A percentile compares a stretch with the other conserved stretches of the same genome.
Evolutionary conservation across 768 basidiomycete species (phyloP).

Genomic region (Rhodotorula babjevae): DNA sequence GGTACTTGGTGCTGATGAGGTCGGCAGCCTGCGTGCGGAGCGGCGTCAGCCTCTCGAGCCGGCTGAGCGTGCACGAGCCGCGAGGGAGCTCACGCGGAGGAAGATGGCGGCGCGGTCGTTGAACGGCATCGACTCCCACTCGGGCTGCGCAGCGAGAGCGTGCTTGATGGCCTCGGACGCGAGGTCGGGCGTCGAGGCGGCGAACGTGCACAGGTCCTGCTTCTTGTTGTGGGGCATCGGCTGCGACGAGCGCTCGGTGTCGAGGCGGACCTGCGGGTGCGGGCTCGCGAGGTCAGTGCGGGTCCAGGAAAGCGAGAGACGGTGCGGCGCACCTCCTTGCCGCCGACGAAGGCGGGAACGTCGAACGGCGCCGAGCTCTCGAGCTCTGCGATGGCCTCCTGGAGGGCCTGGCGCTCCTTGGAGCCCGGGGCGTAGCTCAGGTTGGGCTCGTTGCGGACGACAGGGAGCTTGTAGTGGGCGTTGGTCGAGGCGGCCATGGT

Average conservation of each 20-base stretch:
- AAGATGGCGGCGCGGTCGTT: conserved; percentile 96
- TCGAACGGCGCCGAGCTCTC: conserved; percentile 78
- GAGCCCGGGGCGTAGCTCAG: conserved; percentile 71
- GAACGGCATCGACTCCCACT: conserved; percentile 95
- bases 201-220: conserved; percentile 72
- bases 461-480: conserved; percentile 68
- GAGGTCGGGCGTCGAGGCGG: conserved; percentile 74
- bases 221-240: conserved; percentile 81
- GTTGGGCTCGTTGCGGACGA: conserved; percentile 89
- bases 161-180: conserved; percentile 76
- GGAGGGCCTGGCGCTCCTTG: conserved; percentile 65
- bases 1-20: conserved; percentile 87
- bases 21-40: conserved; percentile 64
- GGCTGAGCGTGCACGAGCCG: no score
- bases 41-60: no score
- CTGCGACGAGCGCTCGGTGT: conserved; percentile 28
- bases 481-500: conserved; percentile 26
- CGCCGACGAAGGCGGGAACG: conserved; percentile 88
- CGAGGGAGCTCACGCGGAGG: conserved; percentile 55
- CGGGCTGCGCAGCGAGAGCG: conserved; percentile 74
- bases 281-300: conserved; percentile 59
- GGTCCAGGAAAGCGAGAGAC: conserved; percentile 47
- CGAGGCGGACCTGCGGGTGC: conserved; percentile 54
- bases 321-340: conserved; percentile 61
- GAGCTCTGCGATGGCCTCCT: conserved; percentile 72